Evolutionary conservation across 2,329 filamentous ascomycete genomes (phyloP), one percentile per base, ranked within the genome.

Genomic region (Penicillium sp.): DNA sequence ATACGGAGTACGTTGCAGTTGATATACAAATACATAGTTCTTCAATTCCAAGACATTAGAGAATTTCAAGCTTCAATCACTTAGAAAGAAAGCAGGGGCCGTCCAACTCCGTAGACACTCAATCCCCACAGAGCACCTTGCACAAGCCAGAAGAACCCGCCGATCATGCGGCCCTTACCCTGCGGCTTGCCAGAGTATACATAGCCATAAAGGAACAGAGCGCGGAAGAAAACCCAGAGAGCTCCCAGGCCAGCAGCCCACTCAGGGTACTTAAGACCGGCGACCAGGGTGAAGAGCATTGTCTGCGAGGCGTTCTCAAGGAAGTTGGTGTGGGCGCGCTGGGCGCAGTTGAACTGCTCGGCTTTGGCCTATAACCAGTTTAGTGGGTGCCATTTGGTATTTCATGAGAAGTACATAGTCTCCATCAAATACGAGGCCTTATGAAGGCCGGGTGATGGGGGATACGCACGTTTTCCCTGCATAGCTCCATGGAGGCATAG

Each of bases 281-380:
- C 71, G 47, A 82, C 70, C 17, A 82, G 67, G 60, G 78, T 70
- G 42, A 72, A 72, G 24, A 75, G 67, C 40, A 80, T 71, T 4
- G 75, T 73, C 48, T 74, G 71, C 2, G 74, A 60, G 53, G 77
- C 72, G 64, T 81, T 80, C 68, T 84, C 81, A 57, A 77, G 67
- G 67, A 76, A 81, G 66, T 83, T 82, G 61, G 72, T 70, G 69
- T 81, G 78, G 17, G 77, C 74, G 56, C 78, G 72, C 58, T 80
- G 77, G 22, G 77, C 77, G 68, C 73, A 75, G 62, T 76, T 76
- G 66, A 76, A 76, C 49, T 72, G 61, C 51, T 76, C 65, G 28
- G 73, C 72, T 42, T 65, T 67, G 53, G 66, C 56, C 70, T 72
- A 54, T 38, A 26, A 45, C 40, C 10, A 22, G 19, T 35, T 48